Evolutionary conservation across 495 filamentous ascomycete genomes (phyloP).

Genomic region (Trypethelium eluteriae): DNA sequence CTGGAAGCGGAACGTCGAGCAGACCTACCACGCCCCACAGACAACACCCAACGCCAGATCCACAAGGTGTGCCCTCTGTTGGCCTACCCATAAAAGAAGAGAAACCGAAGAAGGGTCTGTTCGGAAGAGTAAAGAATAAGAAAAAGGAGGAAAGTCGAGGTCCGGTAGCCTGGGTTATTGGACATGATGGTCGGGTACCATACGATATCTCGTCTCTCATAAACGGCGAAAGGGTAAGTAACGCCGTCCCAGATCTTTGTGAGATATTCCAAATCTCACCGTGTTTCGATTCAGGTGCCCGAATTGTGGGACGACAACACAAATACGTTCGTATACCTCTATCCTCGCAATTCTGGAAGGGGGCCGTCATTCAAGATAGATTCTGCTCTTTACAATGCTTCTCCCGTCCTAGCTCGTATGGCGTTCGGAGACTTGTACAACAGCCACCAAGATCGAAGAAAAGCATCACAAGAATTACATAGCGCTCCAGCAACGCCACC

Average conservation of each 20-base stretch:
- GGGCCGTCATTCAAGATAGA: slow-evolving; percentile 73
- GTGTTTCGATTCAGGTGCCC: slow-evolving; percentile 47
- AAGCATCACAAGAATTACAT: slow-evolving; percentile 16
- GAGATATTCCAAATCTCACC: not conserved
- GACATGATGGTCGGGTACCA: slow-evolving; percentile 20
- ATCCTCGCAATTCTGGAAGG: slow-evolving; percentile 55
- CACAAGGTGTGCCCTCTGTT: not conserved
- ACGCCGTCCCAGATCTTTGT: not conserved
- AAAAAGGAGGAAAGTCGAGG: slow-evolving; percentile 14
- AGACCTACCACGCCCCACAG: not conserved
- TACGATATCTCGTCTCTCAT: slow-evolving; percentile 22
- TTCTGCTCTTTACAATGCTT: slow-evolving; percentile 63
- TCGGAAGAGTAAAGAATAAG: slow-evolving; percentile 20
- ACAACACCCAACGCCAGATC: not conserved
- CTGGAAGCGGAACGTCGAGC: slow-evolving; percentile 5
- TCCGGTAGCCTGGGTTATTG: slow-evolving; percentile 27
- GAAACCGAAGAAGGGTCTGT: slow-evolving; percentile 25
- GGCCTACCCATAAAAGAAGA: slow-evolving; percentile 14
- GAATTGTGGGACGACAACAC: slow-evolving; percentile 79
- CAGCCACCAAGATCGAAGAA: slow-evolving; percentile 16
- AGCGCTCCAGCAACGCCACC: slow-evolving; percentile 9
- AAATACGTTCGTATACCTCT: slow-evolving; percentile 78
- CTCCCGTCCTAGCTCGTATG: slow-evolving; percentile 58
- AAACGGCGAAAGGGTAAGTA: slow-evolving; percentile 14
- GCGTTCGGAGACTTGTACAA: slow-evolving; percentile 50